Base-by-base conservation (phyloP, 2,329 filamentous ascomycete species). In the Hypoxylon sp. region DNA sequence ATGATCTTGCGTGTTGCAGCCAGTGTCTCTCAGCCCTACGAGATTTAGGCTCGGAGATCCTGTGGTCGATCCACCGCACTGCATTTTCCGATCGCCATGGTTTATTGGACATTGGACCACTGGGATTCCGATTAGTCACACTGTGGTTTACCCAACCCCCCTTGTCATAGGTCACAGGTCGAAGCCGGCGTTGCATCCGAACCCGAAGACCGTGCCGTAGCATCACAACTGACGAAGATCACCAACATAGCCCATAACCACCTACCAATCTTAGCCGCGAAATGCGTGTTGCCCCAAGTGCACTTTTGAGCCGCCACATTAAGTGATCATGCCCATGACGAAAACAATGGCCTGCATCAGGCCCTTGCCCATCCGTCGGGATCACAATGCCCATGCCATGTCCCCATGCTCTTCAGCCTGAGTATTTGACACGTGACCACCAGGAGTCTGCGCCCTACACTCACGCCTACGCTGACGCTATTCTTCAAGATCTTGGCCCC, bases 41-140 rank as follows among this genome's bases (percentile, higher is more conserved):
- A 71, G 69, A 69, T 69, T 71, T 69, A 71, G 60, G 61, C 59
- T 51, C 67, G 57, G 61, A 71, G 69, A 71, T 71, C 67, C 63
- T 69, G 46, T 68, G 50, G 65, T 65, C 59, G 68, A 70, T 70
- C 68, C 68, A 63, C 65, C 44, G 27, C 58, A 53, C 59, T 68
- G 65, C 68, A 70, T 70, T 61, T 35, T 50, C 67, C 68, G 62
- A 68, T 68, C 62, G 59, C 32, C 56, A 42, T 39, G 62, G n/a
- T 53, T 50, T 44, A 68, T 65, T 67, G 67, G 64, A 46, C 48
- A 29, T 50, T 11, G 13, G 55, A 31, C 44, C 37, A 58, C 37
- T 50, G n/a, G 48, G 51, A 61, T 64, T 62, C 42, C 53, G 55
- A 64, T 61, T 69, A 64, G 60, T 67, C 60, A 62, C 64, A 59